These are phyloP conservation scores for Xylaria cubensis DNA, from an alignment of 495 filamentous ascomycete species.

Conservation along the genomic window DNA sequence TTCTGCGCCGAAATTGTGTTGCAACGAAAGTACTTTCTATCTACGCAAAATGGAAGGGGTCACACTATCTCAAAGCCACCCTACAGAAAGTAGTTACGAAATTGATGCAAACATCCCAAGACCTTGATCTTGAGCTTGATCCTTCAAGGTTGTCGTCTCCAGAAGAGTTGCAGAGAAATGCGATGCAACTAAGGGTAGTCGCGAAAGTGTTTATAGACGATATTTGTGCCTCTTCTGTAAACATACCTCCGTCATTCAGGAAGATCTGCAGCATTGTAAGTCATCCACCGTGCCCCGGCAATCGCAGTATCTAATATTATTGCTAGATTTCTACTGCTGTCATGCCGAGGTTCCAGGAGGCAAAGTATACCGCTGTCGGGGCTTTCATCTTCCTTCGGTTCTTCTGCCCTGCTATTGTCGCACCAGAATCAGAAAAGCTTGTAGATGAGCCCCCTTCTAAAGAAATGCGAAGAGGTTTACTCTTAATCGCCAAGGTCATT, in stretches of 20 bases:
- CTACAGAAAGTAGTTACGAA: constrained; percentile 67
- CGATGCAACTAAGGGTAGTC: constrained; percentile 63
- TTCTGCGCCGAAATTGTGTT: constrained; percentile 68
- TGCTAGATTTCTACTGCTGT: constrained; percentile 62
- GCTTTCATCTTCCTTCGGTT: constrained; percentile 74
- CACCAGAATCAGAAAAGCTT: constrained; percentile 69
- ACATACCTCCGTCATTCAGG: constrained; percentile 66
- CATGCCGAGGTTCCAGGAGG: constrained; percentile 64
- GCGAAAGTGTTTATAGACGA: constrained; percentile 71
- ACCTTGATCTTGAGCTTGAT: constrained; percentile 70
- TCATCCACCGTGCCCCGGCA: constrained; percentile 9
- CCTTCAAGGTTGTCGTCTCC: constrained; percentile 60
- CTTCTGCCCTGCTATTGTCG: constrained; percentile 73
- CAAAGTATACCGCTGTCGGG: constrained; percentile 74
- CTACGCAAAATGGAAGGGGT: constrained; percentile 72
- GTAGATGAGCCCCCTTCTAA: constrained; percentile 63
- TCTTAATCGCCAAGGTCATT: constrained; percentile 71
- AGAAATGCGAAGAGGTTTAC: constrained; percentile 68
- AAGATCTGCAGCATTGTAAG: constrained; percentile 68
- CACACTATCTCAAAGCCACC: constrained; percentile 65
- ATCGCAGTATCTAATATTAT: constrained; percentile 11
- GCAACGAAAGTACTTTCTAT: constrained; percentile 73
- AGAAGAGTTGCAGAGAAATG: constrained; percentile 67
- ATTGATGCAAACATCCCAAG: constrained; percentile 64
- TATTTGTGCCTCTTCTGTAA: constrained; percentile 63